Conservation (phyloP, 257 asterid genomes). For the Ilex asprella region DNA sequence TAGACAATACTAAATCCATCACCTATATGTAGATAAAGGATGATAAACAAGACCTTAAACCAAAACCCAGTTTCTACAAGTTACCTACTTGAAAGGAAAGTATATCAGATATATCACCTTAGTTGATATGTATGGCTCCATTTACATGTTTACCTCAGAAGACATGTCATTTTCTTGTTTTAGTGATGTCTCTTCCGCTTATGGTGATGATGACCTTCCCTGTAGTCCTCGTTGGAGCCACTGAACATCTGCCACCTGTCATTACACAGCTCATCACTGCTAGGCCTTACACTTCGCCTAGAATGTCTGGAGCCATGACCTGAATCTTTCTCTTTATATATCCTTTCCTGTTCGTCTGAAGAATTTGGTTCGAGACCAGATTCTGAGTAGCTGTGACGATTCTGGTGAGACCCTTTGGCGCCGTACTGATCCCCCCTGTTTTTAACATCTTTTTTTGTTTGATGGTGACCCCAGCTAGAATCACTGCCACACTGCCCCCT, state of each 20-base stretch:
- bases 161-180: conserved; percentile 26
- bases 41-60: conserved; percentile 27
- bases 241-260: conserved; percentile 23
- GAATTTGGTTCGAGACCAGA: conserved; percentile 15
- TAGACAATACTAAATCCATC: conserved; percentile 17
- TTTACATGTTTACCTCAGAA: conserved; percentile 32
- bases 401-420: conserved; percentile 23
- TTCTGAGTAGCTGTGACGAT: conserved; percentile 12
- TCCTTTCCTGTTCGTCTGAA: conserved; percentile 24
- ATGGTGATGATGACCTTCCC: conserved; percentile 19
- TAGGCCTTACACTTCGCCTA: conserved; percentile 12
- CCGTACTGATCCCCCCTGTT: conserved; percentile 23
- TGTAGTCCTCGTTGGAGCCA: conserved; percentile 18
- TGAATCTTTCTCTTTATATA: conserved; percentile 22
- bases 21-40: conserved; percentile 20
- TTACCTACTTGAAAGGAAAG: conserved; percentile 34
- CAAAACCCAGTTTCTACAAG: conserved; percentile 35
- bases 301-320: conserved; percentile 16
- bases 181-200: conserved; percentile 34
- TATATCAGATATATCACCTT: conserved; percentile 27
- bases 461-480: conserved; percentile 39
- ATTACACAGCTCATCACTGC: conserved; percentile 12
- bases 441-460: conserved; percentile 21
- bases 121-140: conserved; percentile 24
- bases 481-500: conserved; percentile 40